Evolutionary conservation across 2,329 filamentous ascomycete species (phyloP).

Genomic region (Delphinella strobiligena): DNA sequence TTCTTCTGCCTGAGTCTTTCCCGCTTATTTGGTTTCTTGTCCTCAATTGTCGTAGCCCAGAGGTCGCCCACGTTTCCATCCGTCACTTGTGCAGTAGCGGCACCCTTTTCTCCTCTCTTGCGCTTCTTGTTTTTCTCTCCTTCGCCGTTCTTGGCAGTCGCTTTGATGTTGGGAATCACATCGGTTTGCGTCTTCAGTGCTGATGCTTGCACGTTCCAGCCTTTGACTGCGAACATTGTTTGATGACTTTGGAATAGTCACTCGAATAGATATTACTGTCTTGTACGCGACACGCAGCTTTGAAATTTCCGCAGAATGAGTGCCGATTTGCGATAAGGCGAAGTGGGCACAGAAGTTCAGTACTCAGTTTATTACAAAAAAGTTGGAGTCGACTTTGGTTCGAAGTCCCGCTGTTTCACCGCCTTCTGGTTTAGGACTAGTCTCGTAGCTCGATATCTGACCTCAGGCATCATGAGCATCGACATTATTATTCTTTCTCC

Average conservation of each 20-base stretch:
- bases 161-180: constrained; percentile 20
- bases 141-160: constrained; percentile 12
- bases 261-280: no score
- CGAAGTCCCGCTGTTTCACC: neutral
- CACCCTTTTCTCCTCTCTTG: constrained; percentile 30
- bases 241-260: no score
- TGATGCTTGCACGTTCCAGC: constrained; percentile 72
- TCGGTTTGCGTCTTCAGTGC: constrained; percentile 58
- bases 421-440: neutral
- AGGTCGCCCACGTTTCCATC: constrained; percentile 62
- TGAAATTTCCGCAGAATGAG: no score
- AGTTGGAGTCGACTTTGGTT: neutral
- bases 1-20: constrained; percentile 14
- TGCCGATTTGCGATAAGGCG: no score
- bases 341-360: no score
- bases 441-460: neutral
- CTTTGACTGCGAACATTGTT: constrained; percentile 84
- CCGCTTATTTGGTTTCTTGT: constrained; percentile 14
- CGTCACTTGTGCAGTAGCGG: constrained; percentile 39
- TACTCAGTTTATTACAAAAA: neutral
- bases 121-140: constrained; percentile 36
- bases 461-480: no score
- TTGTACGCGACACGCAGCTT: no score
- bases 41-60: constrained; percentile 57
- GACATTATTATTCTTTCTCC: no score